Conservation (phyloP, 2,329 filamentous ascomycete species). For the Claviceps monticola region DNA sequence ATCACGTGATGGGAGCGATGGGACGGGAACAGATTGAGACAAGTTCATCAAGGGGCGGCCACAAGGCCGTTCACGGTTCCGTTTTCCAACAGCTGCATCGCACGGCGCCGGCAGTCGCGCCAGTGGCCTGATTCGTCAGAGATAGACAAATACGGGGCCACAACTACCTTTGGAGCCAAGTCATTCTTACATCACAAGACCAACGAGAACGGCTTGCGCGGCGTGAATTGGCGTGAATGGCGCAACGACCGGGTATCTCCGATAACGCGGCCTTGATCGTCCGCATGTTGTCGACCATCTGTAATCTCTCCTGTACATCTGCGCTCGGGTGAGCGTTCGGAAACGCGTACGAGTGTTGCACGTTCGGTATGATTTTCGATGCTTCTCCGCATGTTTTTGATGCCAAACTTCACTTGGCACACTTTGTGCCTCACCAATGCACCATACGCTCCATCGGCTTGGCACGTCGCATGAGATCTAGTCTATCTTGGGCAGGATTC, state of each 20-base stretch:
- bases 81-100: background rate
- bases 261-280: too few relatives aligned
- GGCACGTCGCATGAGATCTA: background rate
- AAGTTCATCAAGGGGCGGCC: background rate
- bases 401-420: background rate
- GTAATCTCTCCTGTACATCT: too few relatives aligned
- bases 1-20: slow-evolving; percentile 14
- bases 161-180: background rate
- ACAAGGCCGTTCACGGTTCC: background rate
- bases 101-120: background rate
- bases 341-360: too few relatives aligned
- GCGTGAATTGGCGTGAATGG: too few relatives aligned
- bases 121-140: background rate
- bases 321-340: too few relatives aligned
- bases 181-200: background rate
- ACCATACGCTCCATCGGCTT: background rate
- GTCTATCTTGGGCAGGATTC: background rate
- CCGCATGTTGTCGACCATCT: too few relatives aligned
- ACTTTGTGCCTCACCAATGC: background rate
- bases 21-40: too few relatives aligned
- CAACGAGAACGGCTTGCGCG: background rate
- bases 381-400: background rate
- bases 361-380: too few relatives aligned
- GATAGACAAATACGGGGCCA: background rate
- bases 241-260: too few relatives aligned